A percentile compares a stretch with the other conserved stretches of the same genome.
These are phyloP conservation scores for Penicillium capsulatum DNA, from an alignment of 2,329 filamentous ascomycete species.

Conservation along the genomic window DNA sequence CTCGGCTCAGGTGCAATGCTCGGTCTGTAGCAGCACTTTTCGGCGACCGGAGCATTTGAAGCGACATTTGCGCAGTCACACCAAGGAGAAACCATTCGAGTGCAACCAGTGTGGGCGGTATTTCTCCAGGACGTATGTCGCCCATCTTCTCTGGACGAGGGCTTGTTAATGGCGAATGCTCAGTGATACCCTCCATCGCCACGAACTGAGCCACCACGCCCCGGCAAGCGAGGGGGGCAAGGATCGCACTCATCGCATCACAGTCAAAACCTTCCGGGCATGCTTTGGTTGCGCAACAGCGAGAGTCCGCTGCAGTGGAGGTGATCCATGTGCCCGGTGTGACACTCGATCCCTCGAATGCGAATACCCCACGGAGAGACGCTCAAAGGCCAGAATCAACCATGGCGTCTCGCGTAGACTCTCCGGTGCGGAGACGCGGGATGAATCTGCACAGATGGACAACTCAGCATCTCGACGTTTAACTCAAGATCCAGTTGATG, in stretches of 20 bases:
- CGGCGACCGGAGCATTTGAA: constrained; percentile 41
- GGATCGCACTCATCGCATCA: constrained; percentile 39
- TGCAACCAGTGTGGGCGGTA: constrained; percentile 40
- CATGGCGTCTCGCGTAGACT: constrained; percentile 12
- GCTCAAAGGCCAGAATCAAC: constrained; percentile 31
- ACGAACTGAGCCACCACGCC: constrained; percentile 39
- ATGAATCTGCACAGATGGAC: too few species aligned
- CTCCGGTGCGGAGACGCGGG: constrained; percentile 9
- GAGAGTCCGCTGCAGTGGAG: constrained; percentile 39
- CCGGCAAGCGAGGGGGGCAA: constrained; percentile 32
- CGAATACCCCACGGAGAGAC: constrained; percentile 39
- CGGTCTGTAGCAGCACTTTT: constrained; percentile 37
- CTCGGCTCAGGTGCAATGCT: constrained; percentile 29
- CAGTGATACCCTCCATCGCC: constrained; percentile 40
- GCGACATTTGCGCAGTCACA: constrained; percentile 41
- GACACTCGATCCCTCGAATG: constrained; percentile 36
- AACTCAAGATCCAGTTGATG: too few species aligned
- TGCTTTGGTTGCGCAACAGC: constrained; percentile 40
- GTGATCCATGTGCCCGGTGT: constrained; percentile 37
- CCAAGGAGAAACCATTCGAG: constrained; percentile 39
- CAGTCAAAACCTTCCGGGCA: constrained; percentile 41
- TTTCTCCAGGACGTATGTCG: constrained; percentile 40
- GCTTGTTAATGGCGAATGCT: background rate
- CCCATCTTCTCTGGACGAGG: too few species aligned
- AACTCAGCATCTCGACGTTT: too few species aligned